Base-by-base conservation (phyloP, 129 eudicot genomes). In the Chrysanthemum makinoi region DNA sequence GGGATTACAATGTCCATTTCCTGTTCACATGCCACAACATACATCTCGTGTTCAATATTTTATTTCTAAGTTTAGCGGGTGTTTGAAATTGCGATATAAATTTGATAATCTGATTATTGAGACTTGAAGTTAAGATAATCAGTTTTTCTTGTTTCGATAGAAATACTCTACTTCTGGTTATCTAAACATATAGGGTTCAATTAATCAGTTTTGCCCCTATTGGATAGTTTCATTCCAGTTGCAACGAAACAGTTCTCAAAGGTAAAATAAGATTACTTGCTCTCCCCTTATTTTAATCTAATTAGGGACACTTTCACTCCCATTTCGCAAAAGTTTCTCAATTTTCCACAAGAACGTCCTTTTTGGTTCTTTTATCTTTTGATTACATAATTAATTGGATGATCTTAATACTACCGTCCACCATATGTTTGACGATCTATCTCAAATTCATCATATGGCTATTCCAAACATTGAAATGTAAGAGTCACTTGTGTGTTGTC, bases 1-100 rank as follows among this genome's bases (percentile, higher is more conserved):
- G 95, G 96, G 52, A 85, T 77, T 33, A 65, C 80, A 56, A 85
- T 79, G 66, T 89, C 90, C 88, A 80, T 65, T 80, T 86, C 95
- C 98, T 89, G 69, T 68, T 52, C 72, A 75, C 44, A 77, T 49
- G 68, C 51, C 61, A 70, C 35, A 75, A 46, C 53, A 14, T 47
- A 35, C 28, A 26, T 75, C 49, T 15, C 20, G 50, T 14, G 69
- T 48, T 66, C n/a, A 44, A 9, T 65, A 16, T 65, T 15, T 65
- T 43, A 13, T 61, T 61, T 61, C 28, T 16, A 66, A 48, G 9
- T n/a, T 33, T 35, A 64, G 52, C 46, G 46, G 2, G 7, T 33
- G 51, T 63, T 35, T 63, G 7, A 35, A 35, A 35, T 35, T 35
- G 43, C 43, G 68, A 63, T 63, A 24, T 18, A 16, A 44, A 13